Conservation (phyloP, 75 land plant genomes). For the Pinus taeda region DNA sequence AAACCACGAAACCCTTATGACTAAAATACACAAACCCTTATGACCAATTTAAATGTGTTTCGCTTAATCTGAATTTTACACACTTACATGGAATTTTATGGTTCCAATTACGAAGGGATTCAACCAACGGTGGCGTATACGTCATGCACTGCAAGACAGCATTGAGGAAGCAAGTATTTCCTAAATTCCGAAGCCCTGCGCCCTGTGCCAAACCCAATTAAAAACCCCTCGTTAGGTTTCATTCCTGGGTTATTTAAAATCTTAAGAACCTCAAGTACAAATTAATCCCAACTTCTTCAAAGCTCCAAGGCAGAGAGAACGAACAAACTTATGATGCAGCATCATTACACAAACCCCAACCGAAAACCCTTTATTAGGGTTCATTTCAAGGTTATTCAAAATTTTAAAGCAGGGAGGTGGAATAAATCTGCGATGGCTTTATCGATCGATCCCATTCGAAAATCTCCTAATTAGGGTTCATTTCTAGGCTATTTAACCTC, state of each 20-base stretch:
- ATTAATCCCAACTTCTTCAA: not conserved
- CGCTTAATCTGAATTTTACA: not conserved
- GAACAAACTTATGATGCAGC: no score
- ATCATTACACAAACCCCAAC: no score
- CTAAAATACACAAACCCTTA: no score
- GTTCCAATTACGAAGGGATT: conserved; percentile 56
- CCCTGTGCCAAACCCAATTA: not conserved
- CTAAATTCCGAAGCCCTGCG: conserved; percentile 71
- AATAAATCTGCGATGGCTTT: no score
- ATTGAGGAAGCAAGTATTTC: conserved; percentile 97
- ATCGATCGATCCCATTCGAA: not conserved
- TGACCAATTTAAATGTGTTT: not conserved
- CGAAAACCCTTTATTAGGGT: not conserved
- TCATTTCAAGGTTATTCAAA: no score
- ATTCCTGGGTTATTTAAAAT: not conserved
- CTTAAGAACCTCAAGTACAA: not conserved
- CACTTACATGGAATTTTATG: conserved; percentile 32
- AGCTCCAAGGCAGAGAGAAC: not conserved
- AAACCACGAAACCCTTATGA: no score
- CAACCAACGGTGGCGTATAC: conserved; percentile 91
- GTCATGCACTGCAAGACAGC: conserved; percentile 95
- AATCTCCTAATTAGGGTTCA: not conserved
- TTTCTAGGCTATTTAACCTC: no score
- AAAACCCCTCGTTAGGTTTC: not conserved
- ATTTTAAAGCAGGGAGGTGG: no score